Conservation (phyloP, 352 stramenopile species). For the Phytopythium helicoides region DNA sequence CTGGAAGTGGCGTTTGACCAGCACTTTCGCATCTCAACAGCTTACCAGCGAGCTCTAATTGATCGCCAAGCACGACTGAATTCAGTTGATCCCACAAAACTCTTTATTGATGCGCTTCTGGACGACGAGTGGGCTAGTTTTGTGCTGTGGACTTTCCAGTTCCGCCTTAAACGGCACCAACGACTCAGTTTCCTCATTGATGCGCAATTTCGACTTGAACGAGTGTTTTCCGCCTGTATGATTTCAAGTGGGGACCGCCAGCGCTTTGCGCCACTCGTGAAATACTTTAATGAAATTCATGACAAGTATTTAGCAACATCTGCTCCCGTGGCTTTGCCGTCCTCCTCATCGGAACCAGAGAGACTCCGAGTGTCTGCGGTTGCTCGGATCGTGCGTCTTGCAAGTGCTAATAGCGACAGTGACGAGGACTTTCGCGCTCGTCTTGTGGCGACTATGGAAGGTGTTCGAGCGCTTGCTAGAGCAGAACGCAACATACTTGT, state of each 20-base stretch:
- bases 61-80: constrained; percentile 1
- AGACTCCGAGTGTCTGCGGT: constrained; percentile 29
- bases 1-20: neutral
- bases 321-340: constrained; percentile 16
- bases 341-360: constrained; percentile 11
- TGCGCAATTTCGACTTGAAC: constrained; percentile 44
- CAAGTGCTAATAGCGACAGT: neutral
- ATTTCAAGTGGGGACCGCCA: neutral
- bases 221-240: constrained; percentile 10
- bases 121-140: constrained; percentile 64
- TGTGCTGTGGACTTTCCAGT: constrained; percentile 74
- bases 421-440: neutral
- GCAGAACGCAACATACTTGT: constrained; percentile 48
- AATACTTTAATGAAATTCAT: constrained; percentile 13
- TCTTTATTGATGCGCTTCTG: constrained; percentile 55
- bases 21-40: neutral
- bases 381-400: constrained; percentile 13
- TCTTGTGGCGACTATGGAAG: neutral
- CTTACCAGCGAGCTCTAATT: neutral
- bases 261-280: neutral
- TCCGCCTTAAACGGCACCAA: constrained; percentile 49
- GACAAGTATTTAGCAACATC: constrained; percentile 21
- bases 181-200: constrained; percentile 63
- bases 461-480: constrained; percentile 10
- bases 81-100: constrained; percentile 13